Base-by-base conservation (phyloP, 257 asterid species). In the Solanum dulcamara region DNA sequence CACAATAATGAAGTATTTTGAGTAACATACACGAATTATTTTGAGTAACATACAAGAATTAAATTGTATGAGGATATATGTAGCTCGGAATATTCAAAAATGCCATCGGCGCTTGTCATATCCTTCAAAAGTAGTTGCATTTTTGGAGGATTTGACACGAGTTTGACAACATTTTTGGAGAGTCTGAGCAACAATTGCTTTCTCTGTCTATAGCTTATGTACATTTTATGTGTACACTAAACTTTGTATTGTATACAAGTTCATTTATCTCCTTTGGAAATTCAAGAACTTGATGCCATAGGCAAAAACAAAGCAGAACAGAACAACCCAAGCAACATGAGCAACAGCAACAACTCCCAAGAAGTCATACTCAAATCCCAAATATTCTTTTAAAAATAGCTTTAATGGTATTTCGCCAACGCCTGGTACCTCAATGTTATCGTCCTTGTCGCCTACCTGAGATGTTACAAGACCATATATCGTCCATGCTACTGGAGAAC, bases 401-500 rank as follows among this genome's bases (percentile, higher is more conserved):
- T 91, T 92, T 53, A 92, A 14, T 4, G 91, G 87, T 67, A 93
- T 32, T 28, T 84, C 71, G 1, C 79, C 87, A 10, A 51, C 2
- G 10, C 94, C 95, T 0, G 98, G 96, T 32, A 94, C 91, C 20
- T 85, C 64, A 10, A 94, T 86, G 2, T 3, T 84, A 0, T 85
- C 85, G 0, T 40, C 85, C 67, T 10, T 85, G 88, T 93, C 91
- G 2, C 98, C 97, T 55, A 94, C 91, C 79, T 93, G 97, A 57
- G 97, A 95, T 8, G 97, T 90, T 74, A 95, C 85, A 6, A 95
- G 92, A 38, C 98, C 98, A 57, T 95, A 95, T 89, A 93, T 86
- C 11, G 97, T 93, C 98, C 97, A 94, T 3, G 98, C 91, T 44
- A 92, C 94, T 0, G 98, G 98, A 40, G 96, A 93, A 9, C 90